These are phyloP conservation scores for Chlamydomonas eustigma DNA, from an alignment of 139 green algal genomes.

Conservation along the genomic window DNA sequence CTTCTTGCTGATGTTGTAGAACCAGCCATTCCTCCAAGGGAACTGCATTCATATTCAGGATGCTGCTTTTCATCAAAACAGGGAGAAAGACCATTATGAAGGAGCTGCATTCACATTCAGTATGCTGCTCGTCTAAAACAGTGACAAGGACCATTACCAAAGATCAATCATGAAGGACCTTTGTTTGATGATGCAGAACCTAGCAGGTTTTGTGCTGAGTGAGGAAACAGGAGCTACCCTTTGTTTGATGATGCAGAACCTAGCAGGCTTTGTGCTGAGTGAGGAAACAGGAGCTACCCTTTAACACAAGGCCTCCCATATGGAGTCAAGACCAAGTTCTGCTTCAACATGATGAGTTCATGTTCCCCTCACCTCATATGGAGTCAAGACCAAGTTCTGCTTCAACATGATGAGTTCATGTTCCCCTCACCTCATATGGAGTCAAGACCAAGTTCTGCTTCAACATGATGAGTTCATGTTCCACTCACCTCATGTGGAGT, in stretches of 20 bases:
- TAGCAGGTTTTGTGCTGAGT: background rate
- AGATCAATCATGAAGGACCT: background rate
- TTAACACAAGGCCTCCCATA: too few relatives aligned
- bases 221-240: background rate
- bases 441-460: too few relatives aligned
- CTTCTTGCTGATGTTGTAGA: constrained; percentile 68
- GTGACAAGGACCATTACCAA: background rate
- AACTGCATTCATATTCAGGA: constrained; percentile 54
- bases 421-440: too few relatives aligned
- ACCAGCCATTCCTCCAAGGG: constrained; percentile 95
- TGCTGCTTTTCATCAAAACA: background rate
- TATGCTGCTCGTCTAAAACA: background rate
- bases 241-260: too few relatives aligned
- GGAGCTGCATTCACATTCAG: background rate
- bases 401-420: too few relatives aligned
- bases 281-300: background rate
- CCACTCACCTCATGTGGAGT: too few relatives aligned
- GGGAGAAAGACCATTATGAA: background rate
- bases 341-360: too few relatives aligned
- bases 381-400: too few relatives aligned
- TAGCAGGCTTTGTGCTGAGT: background rate
- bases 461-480: too few relatives aligned
- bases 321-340: background rate
- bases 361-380: too few relatives aligned
- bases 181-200: too few relatives aligned